Percentiles rank a stretch among this genome's conserved stretches.
Evolutionary conservation across 306 rosid genomes (phyloP).

Genomic region (Rubus parviflorus): DNA sequence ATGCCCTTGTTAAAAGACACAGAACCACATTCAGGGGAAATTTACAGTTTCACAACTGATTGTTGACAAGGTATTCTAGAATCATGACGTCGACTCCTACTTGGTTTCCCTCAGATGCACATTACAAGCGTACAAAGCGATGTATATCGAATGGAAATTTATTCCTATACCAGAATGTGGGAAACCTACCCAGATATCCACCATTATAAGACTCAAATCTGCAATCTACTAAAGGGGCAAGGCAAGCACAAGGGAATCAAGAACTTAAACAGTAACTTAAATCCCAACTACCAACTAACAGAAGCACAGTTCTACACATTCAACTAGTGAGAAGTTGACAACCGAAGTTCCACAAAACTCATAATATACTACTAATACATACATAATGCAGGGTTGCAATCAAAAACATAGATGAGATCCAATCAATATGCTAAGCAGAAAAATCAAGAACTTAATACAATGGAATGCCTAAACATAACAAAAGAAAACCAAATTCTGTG

Average conservation of each 20-base stretch:
- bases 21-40: background rate
- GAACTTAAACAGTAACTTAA: background rate
- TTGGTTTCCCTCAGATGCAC: background rate
- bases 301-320: background rate
- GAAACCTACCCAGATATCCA: background rate
- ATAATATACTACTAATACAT: background rate
- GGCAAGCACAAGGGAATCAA: background rate
- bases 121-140: background rate
- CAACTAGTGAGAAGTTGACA: background rate
- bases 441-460: background rate
- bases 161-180: background rate
- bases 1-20: background rate
- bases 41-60: background rate
- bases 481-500: background rate
- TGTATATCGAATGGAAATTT: background rate
- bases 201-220: background rate
- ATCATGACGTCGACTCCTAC: background rate
- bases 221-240: background rate
- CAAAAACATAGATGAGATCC: conserved; percentile 1
- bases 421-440: background rate
- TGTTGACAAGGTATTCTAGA: conserved; percentile 7
- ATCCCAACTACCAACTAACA: background rate
- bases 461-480: background rate
- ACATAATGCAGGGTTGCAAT: background rate
- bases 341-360: background rate